These are phyloP conservation scores for Leishmania tarentolae DNA, from an alignment of 208 protist genomes.

Conservation along the genomic window DNA sequence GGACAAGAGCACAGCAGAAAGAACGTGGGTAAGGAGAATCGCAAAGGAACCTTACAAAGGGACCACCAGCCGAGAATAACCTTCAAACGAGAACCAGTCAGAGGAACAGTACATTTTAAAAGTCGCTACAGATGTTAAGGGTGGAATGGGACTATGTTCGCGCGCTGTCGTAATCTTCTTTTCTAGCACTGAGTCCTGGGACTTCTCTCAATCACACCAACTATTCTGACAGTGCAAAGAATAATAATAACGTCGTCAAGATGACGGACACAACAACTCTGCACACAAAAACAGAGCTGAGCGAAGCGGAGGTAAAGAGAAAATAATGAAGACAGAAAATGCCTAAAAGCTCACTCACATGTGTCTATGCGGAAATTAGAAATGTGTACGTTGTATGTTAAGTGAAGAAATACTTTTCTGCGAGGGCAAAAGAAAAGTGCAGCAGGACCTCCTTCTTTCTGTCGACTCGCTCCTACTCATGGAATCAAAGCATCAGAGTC, in stretches of 20 bases:
- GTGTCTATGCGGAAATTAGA: not conserved
- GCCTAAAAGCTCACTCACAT: not conserved
- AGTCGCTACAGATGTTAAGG: not conserved
- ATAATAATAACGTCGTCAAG: not conserved
- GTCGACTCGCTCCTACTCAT: no score
- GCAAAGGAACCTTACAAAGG: not conserved
- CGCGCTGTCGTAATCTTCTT: not conserved
- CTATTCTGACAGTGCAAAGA: not conserved
- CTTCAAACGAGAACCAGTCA: not conserved
- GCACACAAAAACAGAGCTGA: slow-evolving; percentile 1
- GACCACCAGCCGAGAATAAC: not conserved
- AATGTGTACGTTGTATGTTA: not conserved
- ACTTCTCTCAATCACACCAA: not conserved
- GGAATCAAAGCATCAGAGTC: not conserved
- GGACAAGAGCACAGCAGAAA: not conserved
- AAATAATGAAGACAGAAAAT: not conserved
- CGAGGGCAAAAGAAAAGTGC: not conserved
- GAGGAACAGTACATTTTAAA: not conserved
- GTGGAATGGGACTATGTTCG: not conserved
- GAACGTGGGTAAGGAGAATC: not conserved
- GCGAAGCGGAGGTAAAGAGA: slow-evolving; percentile 6
- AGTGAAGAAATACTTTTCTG: not conserved
- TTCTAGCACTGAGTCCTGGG: not conserved
- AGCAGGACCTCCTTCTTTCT: not conserved
- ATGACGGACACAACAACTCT: not conserved